phyloP scores from a whole-genome alignment of 345 rosid genomes.

The Eutrema yunnanense region DNA sequence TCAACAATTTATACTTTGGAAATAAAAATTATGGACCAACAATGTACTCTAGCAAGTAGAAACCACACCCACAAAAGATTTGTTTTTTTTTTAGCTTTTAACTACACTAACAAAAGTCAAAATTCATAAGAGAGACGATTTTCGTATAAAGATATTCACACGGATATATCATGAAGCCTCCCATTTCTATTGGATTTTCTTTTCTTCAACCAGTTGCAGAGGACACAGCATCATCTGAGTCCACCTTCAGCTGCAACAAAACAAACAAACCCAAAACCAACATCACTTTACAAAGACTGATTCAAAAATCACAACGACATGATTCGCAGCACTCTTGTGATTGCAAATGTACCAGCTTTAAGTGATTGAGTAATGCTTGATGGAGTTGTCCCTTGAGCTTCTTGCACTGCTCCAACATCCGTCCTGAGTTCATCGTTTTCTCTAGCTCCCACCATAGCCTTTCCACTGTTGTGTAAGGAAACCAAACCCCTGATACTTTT shows the following conservation, averaged over 20 bases:
- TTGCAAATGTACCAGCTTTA: slow-evolving; percentile 52
- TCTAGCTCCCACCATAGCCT: slow-evolving; percentile 78
- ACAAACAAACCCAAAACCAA: not conserved
- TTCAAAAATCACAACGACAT: not conserved
- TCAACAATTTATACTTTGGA: not conserved
- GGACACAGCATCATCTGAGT: slow-evolving; percentile 57
- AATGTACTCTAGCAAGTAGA: not conserved
- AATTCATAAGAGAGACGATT: not conserved
- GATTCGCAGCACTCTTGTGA: not conserved
- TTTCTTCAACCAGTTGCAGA: slow-evolving; percentile 18
- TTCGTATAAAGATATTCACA: slow-evolving; percentile 9
- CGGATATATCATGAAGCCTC: not conserved
- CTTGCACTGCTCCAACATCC: slow-evolving; percentile 65
- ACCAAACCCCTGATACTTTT: slow-evolving; percentile 68
- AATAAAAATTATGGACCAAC: slow-evolving; percentile 4
- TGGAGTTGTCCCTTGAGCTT: slow-evolving; percentile 63
- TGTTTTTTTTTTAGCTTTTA: not conserved
- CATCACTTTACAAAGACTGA: not conserved
- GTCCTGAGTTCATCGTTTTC: slow-evolving; percentile 45
- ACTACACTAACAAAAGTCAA: not conserved
- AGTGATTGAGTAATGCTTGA: slow-evolving; percentile 64
- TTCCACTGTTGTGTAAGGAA: slow-evolving; percentile 73
- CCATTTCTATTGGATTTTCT: not conserved
- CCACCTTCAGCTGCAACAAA: slow-evolving; percentile 66
- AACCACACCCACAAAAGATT: not conserved